phyloP scores from a whole-genome alignment of 2,329 filamentous ascomycete genomes.

The Coniochaeta sp. region DNA sequence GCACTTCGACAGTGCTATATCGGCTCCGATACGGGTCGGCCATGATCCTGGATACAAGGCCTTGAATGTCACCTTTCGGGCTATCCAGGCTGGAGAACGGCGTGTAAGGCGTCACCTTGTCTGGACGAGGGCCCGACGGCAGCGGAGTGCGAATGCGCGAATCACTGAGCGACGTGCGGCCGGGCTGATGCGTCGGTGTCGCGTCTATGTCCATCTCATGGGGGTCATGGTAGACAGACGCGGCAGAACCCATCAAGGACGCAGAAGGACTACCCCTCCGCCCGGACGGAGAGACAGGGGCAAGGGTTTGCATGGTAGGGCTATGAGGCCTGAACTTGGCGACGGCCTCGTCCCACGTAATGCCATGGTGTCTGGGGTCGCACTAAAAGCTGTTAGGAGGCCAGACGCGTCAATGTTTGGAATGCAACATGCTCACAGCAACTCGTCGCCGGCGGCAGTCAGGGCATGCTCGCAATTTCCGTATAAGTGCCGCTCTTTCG shows the following conservation, averaged over 20 bases:
- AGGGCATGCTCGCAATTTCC: constrained; percentile 50
- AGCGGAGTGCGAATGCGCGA: constrained; percentile 47
- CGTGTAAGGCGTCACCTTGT: constrained; percentile 36
- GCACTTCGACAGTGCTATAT: constrained; percentile 43
- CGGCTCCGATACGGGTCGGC: constrained; percentile 42
- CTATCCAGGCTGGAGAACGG: constrained; percentile 37
- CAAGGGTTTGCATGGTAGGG: constrained; percentile 41
- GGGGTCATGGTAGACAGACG: constrained; percentile 34
- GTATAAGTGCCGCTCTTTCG: constrained; percentile 51
- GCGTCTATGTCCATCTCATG: constrained; percentile 52
- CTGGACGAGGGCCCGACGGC: constrained; percentile 47
- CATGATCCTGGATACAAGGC: constrained; percentile 39
- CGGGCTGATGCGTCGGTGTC: constrained; percentile 23
- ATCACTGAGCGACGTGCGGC: constrained; percentile 35
- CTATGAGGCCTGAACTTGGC: constrained; percentile 48
- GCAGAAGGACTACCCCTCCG: constrained; percentile 24
- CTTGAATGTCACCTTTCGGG: constrained; percentile 45
- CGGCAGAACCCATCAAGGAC: constrained; percentile 35
- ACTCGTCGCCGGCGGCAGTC: constrained; percentile 51
- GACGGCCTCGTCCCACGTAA: constrained; percentile 54
- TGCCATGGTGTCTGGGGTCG: constrained; percentile 51
- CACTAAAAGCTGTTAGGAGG: constrained; percentile 30
- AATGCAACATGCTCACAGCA: constrained; percentile 37
- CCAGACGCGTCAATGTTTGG: constrained; percentile 4
- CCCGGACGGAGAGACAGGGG: constrained; percentile 23